phyloP scores from a whole-genome alignment of 306 rosid species.

The Pterocarpus santalinus region DNA sequence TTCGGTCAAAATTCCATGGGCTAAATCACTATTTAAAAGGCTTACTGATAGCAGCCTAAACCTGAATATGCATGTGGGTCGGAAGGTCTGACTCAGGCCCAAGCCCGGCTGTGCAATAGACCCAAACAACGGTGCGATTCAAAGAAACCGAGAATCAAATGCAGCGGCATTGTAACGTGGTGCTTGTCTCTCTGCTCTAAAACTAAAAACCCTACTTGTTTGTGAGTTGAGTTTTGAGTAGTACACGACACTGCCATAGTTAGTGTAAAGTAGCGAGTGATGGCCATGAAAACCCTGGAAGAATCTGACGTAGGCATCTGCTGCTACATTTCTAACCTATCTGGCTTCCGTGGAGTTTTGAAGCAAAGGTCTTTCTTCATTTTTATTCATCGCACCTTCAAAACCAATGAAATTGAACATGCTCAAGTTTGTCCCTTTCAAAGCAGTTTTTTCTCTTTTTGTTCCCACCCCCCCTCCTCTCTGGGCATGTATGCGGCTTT shows the following conservation, averaged over 20 bases:
- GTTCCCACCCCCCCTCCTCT: too few relatives aligned
- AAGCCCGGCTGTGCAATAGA: too few relatives aligned
- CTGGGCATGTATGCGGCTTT: too few relatives aligned
- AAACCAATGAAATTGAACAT: background rate
- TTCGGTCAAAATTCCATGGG: too few relatives aligned
- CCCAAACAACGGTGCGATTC: too few relatives aligned
- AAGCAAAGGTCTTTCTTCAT: conserved; percentile 75
- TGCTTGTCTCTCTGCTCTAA: conserved; percentile 14
- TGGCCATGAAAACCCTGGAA: conserved; percentile 62
- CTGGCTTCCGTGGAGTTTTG: conserved; percentile 90
- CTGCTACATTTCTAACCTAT: conserved; percentile 83
- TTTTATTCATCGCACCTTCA: background rate
- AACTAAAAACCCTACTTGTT: background rate
- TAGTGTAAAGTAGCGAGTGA: conserved; percentile 11
- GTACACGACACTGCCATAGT: background rate
- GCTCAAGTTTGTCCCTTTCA: background rate
- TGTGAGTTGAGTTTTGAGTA: background rate
- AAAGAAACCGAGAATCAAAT: background rate
- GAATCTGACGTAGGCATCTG: conserved; percentile 85
- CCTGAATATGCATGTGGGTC: too few relatives aligned
- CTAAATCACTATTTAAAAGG: too few relatives aligned
- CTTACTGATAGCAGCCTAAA: too few relatives aligned
- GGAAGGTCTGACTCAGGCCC: too few relatives aligned
- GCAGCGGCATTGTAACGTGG: conserved; percentile 40
- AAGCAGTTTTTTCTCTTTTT: background rate